Conservation (phyloP, 148 eudicot genomes). For the Rhododendron ferrugineum region DNA sequence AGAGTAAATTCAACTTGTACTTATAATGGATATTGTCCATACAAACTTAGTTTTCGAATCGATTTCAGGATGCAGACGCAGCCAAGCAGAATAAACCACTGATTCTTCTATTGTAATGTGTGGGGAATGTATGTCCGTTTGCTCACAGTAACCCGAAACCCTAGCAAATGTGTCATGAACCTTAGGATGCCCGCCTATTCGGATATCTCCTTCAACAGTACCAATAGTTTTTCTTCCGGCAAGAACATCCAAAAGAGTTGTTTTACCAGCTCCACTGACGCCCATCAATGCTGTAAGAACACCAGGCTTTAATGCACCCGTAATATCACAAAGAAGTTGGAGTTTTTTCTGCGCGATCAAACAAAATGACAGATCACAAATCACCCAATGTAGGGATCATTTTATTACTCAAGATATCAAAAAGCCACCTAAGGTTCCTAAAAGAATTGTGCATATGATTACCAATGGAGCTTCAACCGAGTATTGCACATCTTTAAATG, state of each 20-base stretch:
- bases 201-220: constrained; percentile 63
- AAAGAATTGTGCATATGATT: constrained; percentile 10
- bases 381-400: background rate
- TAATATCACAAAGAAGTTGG: constrained; percentile 57
- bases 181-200: constrained; percentile 70
- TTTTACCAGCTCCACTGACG: constrained; percentile 93
- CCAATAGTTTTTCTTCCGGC: constrained; percentile 88
- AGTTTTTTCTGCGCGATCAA: constrained; percentile 38
- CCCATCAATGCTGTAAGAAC: constrained; percentile 91
- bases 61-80: constrained; percentile 67
- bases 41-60: constrained; percentile 63
- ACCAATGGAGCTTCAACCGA: constrained; percentile 68
- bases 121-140: constrained; percentile 87
- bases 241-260: constrained; percentile 89
- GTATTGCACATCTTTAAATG: constrained; percentile 68
- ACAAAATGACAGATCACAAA: background rate
- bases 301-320: constrained; percentile 80
- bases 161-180: constrained; percentile 77
- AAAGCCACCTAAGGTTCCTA: background rate
- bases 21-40: constrained; percentile 11
- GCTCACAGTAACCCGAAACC: constrained; percentile 92
- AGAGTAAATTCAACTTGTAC: background rate
- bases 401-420: background rate
- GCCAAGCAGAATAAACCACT: constrained; percentile 81
- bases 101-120: constrained; percentile 83